Evolutionary conservation across 2,329 filamentous ascomycete species (phyloP), one percentile per base, ranked within the genome.

Genomic region (Sordariomycetes sp.): DNA sequence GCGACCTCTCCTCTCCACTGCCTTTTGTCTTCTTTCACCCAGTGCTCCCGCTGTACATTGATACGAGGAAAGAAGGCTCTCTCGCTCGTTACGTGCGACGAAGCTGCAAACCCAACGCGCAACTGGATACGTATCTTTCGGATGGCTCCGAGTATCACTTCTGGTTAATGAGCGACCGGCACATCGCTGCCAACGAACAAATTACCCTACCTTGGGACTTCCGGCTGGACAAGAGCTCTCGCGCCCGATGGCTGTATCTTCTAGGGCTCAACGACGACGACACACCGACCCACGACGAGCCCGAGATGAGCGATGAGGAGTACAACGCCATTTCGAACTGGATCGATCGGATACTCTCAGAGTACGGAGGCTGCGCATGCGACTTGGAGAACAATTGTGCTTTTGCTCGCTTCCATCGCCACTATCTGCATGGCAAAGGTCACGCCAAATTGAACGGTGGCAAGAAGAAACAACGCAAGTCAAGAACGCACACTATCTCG

Each of bases 1-100:
- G 70, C 21, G 79, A 83, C 34, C 57, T 84, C 9, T 71, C 66
- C 11, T 74, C 72, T 4, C 75, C 76, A 4, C 59, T 78, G 3
- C 84, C 84, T 1, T 87, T 87, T 46, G 82, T 90, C 17, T 86
- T 88, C 53, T 90, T 96, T 57, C 88, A 93, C 49, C 86, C 87
- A 1, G 72, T 80, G 38, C 74, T 96, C 8, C 90, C 90, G 1
- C 73, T 98, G 10, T 94, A 88, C 59, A 92, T 98, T 49, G 92
- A 95, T 57, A 92, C 88, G 8, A 74, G 92, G 39, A 76, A 75
- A 53, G 86, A 94, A 61, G 92, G 90, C 16, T 94, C 86, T 5
- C 65, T 78, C 23, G 79, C 92, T 37, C 83, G 92, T 29, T 95
- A 92, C 52, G 79, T 93, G n/a, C 78, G 92, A 37, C 77, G 90